These are phyloP conservation scores for Fomitiporia mediterranea DNA, from an alignment of 1,284 basidiomycete genomes.

Conservation along the genomic window DNA sequence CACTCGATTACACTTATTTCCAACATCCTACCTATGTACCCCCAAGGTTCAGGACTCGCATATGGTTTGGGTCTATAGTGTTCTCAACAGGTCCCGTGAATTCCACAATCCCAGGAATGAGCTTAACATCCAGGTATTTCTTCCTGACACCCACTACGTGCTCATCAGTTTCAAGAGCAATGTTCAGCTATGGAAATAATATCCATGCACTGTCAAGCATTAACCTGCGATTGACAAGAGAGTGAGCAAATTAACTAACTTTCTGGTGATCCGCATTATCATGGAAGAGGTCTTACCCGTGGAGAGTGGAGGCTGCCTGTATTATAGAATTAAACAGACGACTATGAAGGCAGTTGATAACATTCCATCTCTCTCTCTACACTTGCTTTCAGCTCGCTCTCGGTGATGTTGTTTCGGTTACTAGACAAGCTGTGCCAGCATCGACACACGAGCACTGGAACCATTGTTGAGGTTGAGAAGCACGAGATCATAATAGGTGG, in stretches of 20 bases:
- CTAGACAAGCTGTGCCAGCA: slow-evolving; percentile 20
- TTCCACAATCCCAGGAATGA: slow-evolving; percentile 40
- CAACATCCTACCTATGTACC: slow-evolving; percentile 22
- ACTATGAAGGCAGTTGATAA: too few species aligned
- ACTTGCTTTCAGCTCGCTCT: slow-evolving; percentile 35
- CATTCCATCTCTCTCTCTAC: slow-evolving; percentile 44
- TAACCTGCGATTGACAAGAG: slow-evolving; percentile 32
- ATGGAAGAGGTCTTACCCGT: slow-evolving; percentile 28
- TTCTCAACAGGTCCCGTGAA: slow-evolving; percentile 44
- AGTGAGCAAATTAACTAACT: slow-evolving; percentile 30
- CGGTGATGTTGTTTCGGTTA: slow-evolving; percentile 40
- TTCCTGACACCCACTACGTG: slow-evolving; percentile 44
- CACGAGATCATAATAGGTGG: too few species aligned
- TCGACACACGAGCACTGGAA: slow-evolving; percentile 21
- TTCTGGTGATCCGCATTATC: slow-evolving; percentile 29
- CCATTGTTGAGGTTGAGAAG: too few species aligned
- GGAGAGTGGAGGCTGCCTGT: slow-evolving; percentile 30
- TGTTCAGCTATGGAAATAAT: neutral
- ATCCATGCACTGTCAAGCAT: slow-evolving; percentile 32
- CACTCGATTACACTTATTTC: neutral
- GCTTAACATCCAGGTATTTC: slow-evolving; percentile 37
- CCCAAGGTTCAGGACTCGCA: slow-evolving; percentile 44
- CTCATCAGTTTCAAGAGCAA: slow-evolving; percentile 30
- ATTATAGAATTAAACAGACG: slow-evolving; percentile 28
- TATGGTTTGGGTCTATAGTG: slow-evolving; percentile 36